Conservation (phyloP, 2,329 filamentous ascomycete species). For the Verticillium isaacii region DNA sequence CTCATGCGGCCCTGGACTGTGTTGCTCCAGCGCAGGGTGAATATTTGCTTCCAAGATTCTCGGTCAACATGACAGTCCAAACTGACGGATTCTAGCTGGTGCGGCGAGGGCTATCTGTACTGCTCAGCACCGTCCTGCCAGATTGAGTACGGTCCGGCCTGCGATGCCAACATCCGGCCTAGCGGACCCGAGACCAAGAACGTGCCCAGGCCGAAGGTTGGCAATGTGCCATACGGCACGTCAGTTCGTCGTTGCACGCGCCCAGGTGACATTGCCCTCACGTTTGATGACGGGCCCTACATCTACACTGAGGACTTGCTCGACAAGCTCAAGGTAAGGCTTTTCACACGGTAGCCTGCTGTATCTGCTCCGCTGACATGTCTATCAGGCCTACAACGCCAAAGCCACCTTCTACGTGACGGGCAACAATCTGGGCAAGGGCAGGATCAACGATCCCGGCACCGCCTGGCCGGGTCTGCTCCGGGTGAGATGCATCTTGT, state of each 20-base stretch:
- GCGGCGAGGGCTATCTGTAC: conserved; percentile 48
- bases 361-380: background rate
- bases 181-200: conserved; percentile 48
- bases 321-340: conserved; percentile 37
- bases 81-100: conserved; percentile 36
- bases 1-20: conserved; percentile 27
- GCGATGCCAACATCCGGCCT: conserved; percentile 52
- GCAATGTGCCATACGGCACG: conserved; percentile 50
- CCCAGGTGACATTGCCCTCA: conserved; percentile 48
- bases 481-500: conserved; percentile 18
- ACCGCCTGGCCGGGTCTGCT: conserved; percentile 30
- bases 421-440: conserved; percentile 35
- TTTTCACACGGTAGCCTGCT: background rate
- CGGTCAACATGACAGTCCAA: background rate
- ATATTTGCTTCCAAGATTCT: conserved; percentile 3
- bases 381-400: conserved; percentile 42
- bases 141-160: conserved; percentile 55
- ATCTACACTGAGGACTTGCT: conserved; percentile 36
- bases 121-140: conserved; percentile 59
- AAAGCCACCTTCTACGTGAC: conserved; percentile 62
- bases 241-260: conserved; percentile 50
- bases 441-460: conserved; percentile 43
- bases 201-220: conserved; percentile 47
- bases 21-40: conserved; percentile 38
- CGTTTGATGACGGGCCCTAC: conserved; percentile 43